phyloP scores from a whole-genome alignment of 2,329 filamentous ascomycete genomes.

The Hypomyces perniciosus region DNA sequence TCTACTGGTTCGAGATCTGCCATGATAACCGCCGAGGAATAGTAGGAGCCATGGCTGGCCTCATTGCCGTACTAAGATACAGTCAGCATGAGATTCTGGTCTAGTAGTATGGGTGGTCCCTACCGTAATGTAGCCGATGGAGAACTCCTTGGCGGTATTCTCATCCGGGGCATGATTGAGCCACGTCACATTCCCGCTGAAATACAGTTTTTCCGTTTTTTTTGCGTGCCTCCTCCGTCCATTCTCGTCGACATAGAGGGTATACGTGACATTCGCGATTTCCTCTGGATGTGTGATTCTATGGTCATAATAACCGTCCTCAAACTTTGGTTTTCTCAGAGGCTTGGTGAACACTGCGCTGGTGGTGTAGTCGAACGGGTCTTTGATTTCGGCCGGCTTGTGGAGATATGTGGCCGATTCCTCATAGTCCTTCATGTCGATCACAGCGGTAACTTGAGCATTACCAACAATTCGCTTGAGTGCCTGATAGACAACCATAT shows the following conservation, averaged over 20 bases:
- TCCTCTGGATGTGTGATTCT: not conserved
- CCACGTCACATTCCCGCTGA: constrained; percentile 9
- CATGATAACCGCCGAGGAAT: not conserved
- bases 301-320: not conserved
- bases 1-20: not conserved
- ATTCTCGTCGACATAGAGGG: no score
- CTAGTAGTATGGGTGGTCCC: not conserved
- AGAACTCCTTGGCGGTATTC: not conserved
- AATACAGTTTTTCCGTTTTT: not conserved
- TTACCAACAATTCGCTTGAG: constrained; percentile 8
- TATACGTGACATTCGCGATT: not conserved
- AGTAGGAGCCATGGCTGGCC: not conserved
- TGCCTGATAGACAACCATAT: constrained; percentile 35
- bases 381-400: not conserved
- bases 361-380: not conserved
- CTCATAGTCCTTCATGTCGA: constrained; percentile 4
- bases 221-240: no score
- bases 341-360: not conserved
- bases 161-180: constrained; percentile 5
- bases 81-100: not conserved
- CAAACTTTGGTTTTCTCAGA: not conserved
- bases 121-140: not conserved
- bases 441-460: constrained; percentile 3
- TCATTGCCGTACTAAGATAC: not conserved
- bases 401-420: not conserved